Evolutionary conservation across 2,329 filamentous ascomycete genomes (phyloP), one percentile per base, ranked within the genome.

Genomic region (Lasiodiplodia hormozganensis): DNA sequence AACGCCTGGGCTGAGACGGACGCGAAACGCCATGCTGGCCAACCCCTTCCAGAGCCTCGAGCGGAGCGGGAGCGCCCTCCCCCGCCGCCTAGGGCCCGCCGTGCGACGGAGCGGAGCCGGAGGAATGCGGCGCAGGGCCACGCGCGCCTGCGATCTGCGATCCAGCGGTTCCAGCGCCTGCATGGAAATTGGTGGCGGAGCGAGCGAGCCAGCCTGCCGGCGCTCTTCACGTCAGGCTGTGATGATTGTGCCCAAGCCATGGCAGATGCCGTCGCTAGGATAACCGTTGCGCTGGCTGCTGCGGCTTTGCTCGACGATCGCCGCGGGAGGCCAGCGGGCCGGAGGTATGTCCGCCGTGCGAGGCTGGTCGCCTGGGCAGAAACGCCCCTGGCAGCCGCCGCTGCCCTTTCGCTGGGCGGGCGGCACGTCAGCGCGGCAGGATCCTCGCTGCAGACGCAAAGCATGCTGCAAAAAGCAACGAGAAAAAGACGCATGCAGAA

Each of bases 1-100:
- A 62, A 43, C 57, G 54, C 57, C 57, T 57, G 53, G 38, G 25
- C 53, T 58, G 65, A 57, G 65, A 67, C 53, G 65, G 40, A 47
- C 40, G 40, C 65, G 65, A 58, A 67, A 67, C 65, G 54, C 65
- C 5, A 4, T 60, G 65, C 64, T 34, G 31, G 62, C 23, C 53
- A 14, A 16, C 53, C 8, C 16, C 21, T 28, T 36, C 52, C 16
- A 5, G n/a, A 23, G n/a, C 49, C 10, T 6, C 14, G 11, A 31
- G 54, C 54, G 54, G 54, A n/a, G 54, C 34, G 54, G 54, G 31
- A 40, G 54, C 21, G 12, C 43, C 43, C 43, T 21, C 31, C n/a
- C 31, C 31, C 65, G 40, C 51, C 5, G 14, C 43, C 23, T 6
- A 16, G 11, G 51, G 18, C 28, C 52, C 52, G 53, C 53, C 8